Base-by-base conservation (phyloP, 1,284 basidiomycete species). In the Phylloporus sp. region DNA sequence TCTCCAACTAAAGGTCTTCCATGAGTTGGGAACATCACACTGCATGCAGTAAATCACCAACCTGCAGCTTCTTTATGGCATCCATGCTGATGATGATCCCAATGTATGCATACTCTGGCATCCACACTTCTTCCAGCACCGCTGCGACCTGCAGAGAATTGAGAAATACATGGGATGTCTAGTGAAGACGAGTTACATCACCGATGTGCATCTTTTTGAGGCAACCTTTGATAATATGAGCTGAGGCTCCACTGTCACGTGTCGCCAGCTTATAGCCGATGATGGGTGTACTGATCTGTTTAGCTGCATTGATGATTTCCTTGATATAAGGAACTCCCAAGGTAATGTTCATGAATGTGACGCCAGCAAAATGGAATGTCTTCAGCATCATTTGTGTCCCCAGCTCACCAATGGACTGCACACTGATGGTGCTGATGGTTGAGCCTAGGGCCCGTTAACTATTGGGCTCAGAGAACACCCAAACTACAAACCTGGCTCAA, bases 301-400 rank as follows among this genome's bases (percentile, higher is more conserved):
- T 99, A 47, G 97, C 95, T 5, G 96, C 98, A 71, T 99, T 99
- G 84, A 99, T 99, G 72, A 99, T 99, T 79, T 99, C 98, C 80
- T 99, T 99, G 81, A 99, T 99, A 77, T 98, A 96, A 28, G 98
- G 98, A 17, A 99, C 98, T 84, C 98, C 98, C 47, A 99, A 88
- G 2, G 98, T 99, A 70, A 99, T 95, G 81, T 98, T 99, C 98
- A 99, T 99, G 40, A 96, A 98, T 17, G 98, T 98, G 68, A 99
- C 96, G 83, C 98, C 98, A 73, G 98, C 98, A 80, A 99, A 99
- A 84, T 99, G 98, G 89, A 99, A 99, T 65, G 98, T 99, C 80
- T 99, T 99, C 69, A 99, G 80, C 11, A 98, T 99, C 98, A 99
- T 99, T 76, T 99, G 98, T 4, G 98, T 99, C 62, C 98, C 98